A percentile compares a stretch with the other conserved stretches of the same genome.
phyloP scores from a whole-genome alignment of 2,329 filamentous ascomycete species.

The Apiospora pterosperma region DNA sequence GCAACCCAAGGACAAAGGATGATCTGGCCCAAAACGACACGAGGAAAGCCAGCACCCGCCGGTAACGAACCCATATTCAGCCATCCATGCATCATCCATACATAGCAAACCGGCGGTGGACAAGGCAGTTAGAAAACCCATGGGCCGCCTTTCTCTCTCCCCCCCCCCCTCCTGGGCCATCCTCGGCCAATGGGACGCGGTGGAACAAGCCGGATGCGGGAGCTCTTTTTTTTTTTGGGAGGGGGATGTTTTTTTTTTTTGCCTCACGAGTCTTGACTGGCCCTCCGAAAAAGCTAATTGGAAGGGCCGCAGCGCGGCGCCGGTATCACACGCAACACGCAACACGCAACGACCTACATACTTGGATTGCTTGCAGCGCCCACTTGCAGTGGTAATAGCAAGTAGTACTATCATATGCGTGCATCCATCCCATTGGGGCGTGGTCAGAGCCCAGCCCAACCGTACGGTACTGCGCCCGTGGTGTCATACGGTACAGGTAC shows the following conservation, averaged over 20 bases:
- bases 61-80: neutral
- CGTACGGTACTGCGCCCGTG: neutral
- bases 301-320: neutral
- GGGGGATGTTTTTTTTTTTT: too few relatives aligned
- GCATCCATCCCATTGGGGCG: too few relatives aligned
- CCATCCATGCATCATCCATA: too few relatives aligned
- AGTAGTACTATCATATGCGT: neutral
- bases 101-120: neutral
- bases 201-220: conserved; percentile 1
- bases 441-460: neutral
- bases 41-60: neutral
- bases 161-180: neutral
- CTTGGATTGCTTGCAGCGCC: neutral
- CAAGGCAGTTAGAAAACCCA: neutral
- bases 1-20: neutral
- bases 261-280: neutral
- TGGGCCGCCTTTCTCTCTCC: too few relatives aligned
- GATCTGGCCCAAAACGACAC: neutral
- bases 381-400: too few relatives aligned
- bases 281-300: neutral
- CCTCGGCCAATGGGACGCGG: neutral
- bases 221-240: neutral
- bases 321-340: neutral
- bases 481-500: too few relatives aligned
- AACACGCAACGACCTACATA: neutral